These are phyloP conservation scores for Scopulariopsis brevicaulis DNA, from an alignment of 2,329 filamentous ascomycete species.

Conservation along the genomic window DNA sequence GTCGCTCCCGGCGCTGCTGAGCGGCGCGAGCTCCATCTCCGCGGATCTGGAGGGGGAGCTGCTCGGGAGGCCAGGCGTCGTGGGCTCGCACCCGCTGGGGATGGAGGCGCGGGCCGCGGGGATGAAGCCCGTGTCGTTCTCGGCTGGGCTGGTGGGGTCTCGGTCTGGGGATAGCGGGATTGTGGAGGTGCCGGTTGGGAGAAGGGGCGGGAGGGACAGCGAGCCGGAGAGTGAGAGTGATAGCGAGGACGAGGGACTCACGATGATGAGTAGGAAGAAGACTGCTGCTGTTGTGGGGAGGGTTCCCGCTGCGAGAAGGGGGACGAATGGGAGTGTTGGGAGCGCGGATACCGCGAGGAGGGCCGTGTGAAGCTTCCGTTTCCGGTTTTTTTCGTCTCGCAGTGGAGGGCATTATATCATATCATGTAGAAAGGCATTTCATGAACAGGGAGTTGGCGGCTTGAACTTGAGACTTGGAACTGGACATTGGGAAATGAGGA, in stretches of 20 bases:
- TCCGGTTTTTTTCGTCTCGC: too few species aligned
- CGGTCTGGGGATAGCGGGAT: constrained; percentile 13
- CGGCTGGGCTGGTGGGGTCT: constrained; percentile 19
- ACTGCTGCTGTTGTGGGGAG: background rate
- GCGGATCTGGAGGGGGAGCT: constrained; percentile 52
- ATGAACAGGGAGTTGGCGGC: background rate
- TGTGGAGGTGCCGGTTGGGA: constrained; percentile 15
- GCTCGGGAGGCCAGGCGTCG: constrained; percentile 34
- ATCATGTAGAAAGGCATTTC: background rate
- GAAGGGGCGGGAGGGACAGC: constrained; percentile 4
- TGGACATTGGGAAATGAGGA: too few species aligned
- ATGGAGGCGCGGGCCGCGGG: constrained; percentile 42
- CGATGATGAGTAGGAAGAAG: constrained; percentile 6
- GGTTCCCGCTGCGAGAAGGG: constrained; percentile 6
- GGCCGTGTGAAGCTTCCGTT: background rate
- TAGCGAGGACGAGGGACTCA: constrained; percentile 9
- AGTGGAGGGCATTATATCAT: background rate
- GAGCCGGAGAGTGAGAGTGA: constrained; percentile 8
- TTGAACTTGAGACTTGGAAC: too few species aligned
- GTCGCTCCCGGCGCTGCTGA: constrained; percentile 51
- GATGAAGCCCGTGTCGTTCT: constrained; percentile 41
- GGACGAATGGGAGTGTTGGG: constrained; percentile 8
- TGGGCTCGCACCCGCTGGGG: constrained; percentile 27
- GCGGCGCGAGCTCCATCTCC: constrained; percentile 52
- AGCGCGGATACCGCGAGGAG: constrained; percentile 9